Conservation (phyloP, 768 basidiomycete species). For the Termitomyces sp. region DNA sequence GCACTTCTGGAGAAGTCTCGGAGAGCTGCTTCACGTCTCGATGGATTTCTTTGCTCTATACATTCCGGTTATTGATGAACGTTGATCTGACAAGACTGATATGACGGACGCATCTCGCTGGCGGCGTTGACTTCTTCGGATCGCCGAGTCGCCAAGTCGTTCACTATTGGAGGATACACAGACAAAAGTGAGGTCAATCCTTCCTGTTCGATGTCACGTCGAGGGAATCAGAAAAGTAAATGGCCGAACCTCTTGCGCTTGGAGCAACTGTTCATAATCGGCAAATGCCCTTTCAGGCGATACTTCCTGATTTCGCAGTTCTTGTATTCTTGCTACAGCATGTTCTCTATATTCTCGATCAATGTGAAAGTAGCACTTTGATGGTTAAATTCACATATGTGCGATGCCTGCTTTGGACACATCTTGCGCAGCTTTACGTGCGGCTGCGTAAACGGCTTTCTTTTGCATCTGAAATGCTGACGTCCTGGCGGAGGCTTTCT, state of each 20-base stretch:
- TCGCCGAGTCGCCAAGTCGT: slow-evolving; percentile 29
- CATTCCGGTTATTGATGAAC: background rate
- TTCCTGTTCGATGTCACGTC: slow-evolving; percentile 12
- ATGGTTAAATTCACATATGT: slow-evolving; percentile 19
- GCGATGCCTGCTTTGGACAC: slow-evolving; percentile 21
- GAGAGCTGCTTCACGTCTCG: slow-evolving; percentile 22
- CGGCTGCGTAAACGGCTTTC: slow-evolving; percentile 25
- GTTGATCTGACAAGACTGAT: background rate
- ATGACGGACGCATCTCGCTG: slow-evolving; percentile 29
- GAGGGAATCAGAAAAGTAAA: background rate
- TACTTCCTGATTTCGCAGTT: slow-evolving; percentile 22
- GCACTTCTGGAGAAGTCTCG: slow-evolving; percentile 26
- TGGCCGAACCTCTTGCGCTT: slow-evolving; percentile 20
- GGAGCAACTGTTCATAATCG: slow-evolving; percentile 19
- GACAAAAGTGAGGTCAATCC: slow-evolving; percentile 17
- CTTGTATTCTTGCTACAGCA: slow-evolving; percentile 19
- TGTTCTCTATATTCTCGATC: slow-evolving; percentile 20
- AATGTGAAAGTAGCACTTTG: background rate
- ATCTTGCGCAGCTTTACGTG: slow-evolving; percentile 24
- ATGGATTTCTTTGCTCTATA: slow-evolving; percentile 23
- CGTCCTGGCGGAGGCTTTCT: slow-evolving; percentile 18
- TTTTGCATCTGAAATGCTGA: slow-evolving; percentile 25
- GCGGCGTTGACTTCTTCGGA: slow-evolving; percentile 26
- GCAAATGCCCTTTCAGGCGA: slow-evolving; percentile 19
- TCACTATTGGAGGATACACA: slow-evolving; percentile 21